Conservation (phyloP, 192 early-diverging fungal species). For the Mycoemilia scoparia region DNA sequence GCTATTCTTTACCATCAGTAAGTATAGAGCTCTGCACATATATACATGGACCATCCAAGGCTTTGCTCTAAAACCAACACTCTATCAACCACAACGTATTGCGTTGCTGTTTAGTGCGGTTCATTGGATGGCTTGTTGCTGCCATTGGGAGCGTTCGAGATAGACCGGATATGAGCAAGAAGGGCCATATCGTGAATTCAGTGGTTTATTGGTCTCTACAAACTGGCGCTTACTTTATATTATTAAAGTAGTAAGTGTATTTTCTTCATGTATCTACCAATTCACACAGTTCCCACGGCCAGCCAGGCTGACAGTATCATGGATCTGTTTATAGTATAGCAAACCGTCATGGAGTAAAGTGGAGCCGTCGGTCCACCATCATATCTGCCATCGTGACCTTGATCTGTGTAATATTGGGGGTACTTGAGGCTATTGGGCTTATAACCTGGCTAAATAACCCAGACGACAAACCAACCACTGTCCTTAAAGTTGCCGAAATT, state of each 20-base stretch:
- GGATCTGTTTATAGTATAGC: too few relatives aligned
- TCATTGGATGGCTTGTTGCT: constrained; percentile 23
- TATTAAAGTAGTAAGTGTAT: constrained; percentile 19
- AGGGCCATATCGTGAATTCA: constrained; percentile 22
- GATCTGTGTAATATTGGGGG: constrained; percentile 14
- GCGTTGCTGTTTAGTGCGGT: constrained; percentile 15
- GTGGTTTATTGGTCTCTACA: constrained; percentile 21
- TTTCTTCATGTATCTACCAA: too few relatives aligned
- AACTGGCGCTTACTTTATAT: constrained; percentile 10
- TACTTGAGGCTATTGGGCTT: constrained; percentile 23
- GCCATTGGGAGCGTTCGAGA: constrained; percentile 16
- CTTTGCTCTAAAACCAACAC: constrained; percentile 13
- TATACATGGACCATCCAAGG: too few relatives aligned
- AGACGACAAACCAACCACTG: constrained; percentile 4
- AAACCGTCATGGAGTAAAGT: constrained; percentile 10
- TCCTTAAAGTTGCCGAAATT: constrained; percentile 12
- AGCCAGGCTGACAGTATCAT: too few relatives aligned
- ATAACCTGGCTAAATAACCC: constrained; percentile 27
- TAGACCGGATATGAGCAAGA: constrained; percentile 15
- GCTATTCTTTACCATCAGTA: too few relatives aligned
- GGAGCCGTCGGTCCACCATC: constrained; percentile 12
- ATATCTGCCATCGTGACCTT: constrained; percentile 9
- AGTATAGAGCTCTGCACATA: too few relatives aligned
- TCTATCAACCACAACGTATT: constrained; percentile 9
- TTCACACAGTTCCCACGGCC: too few relatives aligned